phyloP scores from a whole-genome alignment of 345 rosid genomes.

The Litchi chinensis region DNA sequence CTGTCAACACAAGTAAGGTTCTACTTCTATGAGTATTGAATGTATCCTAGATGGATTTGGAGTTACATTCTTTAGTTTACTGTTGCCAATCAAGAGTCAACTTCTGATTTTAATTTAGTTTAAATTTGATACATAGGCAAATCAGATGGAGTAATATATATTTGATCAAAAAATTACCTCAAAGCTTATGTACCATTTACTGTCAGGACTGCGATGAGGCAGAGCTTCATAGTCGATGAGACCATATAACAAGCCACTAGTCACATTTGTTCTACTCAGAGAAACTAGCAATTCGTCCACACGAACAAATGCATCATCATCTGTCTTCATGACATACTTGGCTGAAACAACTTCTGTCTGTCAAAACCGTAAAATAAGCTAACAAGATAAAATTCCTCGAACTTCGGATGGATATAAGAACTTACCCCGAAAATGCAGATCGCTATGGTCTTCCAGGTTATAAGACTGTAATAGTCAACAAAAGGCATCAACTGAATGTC shows the following conservation, averaged over 20 bases:
- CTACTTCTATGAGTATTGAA: too few species aligned
- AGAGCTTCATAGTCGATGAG: constrained; percentile 36
- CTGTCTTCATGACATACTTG: constrained; percentile 48
- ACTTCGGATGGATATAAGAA: not conserved
- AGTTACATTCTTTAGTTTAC: too few species aligned
- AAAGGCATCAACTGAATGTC: constrained; percentile 50
- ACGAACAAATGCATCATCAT: constrained; percentile 48
- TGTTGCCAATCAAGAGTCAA: not conserved
- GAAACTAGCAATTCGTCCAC: constrained; percentile 43
- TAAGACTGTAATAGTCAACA: constrained; percentile 42
- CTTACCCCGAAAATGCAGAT: constrained; percentile 50
- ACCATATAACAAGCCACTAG: constrained; percentile 40
- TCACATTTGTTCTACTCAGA: constrained; percentile 33
- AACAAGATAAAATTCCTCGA: not conserved
- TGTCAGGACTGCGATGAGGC: constrained; percentile 44
- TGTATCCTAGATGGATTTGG: too few species aligned
- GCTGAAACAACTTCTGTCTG: constrained; percentile 47
- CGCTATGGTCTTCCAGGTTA: constrained; percentile 47
- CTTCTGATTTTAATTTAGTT: not conserved
- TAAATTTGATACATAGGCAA: not conserved
- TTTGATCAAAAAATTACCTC: constrained; percentile 27
- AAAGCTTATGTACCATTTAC: constrained; percentile 43
- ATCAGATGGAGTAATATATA: not conserved
- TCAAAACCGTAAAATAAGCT: constrained; percentile 22
- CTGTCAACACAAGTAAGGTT: too few species aligned